phyloP scores from a whole-genome alignment of 2,329 filamentous ascomycete genomes.

The Lojkania enalia region DNA sequence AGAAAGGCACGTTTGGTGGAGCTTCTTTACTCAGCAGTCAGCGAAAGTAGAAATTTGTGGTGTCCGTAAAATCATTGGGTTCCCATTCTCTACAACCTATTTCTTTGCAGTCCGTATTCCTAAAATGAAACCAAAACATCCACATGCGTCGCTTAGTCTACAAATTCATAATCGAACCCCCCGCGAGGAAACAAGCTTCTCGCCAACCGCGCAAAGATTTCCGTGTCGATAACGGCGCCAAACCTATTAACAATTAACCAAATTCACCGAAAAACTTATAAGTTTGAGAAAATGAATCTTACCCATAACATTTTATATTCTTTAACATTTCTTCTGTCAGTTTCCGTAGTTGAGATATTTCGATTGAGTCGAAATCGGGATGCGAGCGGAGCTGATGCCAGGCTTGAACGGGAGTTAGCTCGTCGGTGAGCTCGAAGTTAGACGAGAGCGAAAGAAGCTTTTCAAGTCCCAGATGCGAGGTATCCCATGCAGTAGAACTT shows the following conservation, averaged over 20 bases:
- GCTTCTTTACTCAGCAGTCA: too few species aligned
- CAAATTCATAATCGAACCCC: conserved; percentile 7
- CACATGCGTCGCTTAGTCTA: too few species aligned
- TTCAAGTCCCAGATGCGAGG: conserved; percentile 21
- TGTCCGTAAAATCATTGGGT: too few species aligned
- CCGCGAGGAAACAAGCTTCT: conserved; percentile 8
- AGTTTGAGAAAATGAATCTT: conserved; percentile 8
- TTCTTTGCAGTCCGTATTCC: too few species aligned
- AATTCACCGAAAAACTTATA: conserved; percentile 1
- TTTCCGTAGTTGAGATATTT: conserved; percentile 19
- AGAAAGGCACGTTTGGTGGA: background rate
- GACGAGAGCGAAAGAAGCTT: conserved; percentile 24
- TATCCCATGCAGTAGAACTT: conserved; percentile 17
- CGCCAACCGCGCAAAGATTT: conserved; percentile 16
- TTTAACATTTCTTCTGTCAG: conserved; percentile 28
- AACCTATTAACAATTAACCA: conserved; percentile 14
- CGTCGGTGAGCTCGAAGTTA: conserved; percentile 23
- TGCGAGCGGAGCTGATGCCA: conserved; percentile 37
- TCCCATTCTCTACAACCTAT: too few species aligned
- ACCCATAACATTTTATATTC: conserved; percentile 40
- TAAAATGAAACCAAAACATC: too few species aligned
- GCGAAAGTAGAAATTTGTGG: too few species aligned
- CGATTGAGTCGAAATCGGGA: conserved; percentile 24
- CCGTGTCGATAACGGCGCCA: conserved; percentile 21
- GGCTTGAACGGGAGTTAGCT: conserved; percentile 44